Conservation (phyloP, 768 basidiomycete species). For the Xerocomus spinulosus region DNA sequence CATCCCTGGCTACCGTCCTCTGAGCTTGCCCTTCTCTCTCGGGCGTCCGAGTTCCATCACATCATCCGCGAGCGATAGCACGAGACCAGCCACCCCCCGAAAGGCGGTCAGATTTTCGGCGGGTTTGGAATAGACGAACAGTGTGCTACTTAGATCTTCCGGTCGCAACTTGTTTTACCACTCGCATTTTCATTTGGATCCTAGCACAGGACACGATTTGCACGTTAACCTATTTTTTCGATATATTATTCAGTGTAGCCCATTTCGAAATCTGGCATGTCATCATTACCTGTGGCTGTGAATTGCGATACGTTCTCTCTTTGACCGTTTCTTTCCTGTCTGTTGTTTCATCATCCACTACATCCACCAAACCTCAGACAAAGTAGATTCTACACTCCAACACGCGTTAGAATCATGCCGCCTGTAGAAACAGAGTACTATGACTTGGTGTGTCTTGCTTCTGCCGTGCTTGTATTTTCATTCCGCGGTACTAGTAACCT, state of each 20-base stretch:
- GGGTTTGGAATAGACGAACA: slow-evolving; percentile 30
- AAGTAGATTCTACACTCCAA: no score
- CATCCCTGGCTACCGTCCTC: slow-evolving; percentile 40
- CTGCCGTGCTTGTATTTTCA: background rate
- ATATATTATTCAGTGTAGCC: slow-evolving; percentile 33
- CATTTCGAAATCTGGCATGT: slow-evolving; percentile 16
- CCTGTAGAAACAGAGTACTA: slow-evolving; percentile 91
- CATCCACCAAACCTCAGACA: no score
- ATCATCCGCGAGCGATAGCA: slow-evolving; percentile 32
- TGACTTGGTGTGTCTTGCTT: slow-evolving; percentile 56
- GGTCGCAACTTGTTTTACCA: slow-evolving; percentile 14
- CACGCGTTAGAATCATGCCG: no score
- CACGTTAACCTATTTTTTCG: slow-evolving; percentile 22
- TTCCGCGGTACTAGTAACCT: background rate
- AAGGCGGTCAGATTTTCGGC: slow-evolving; percentile 64
- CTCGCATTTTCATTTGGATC: slow-evolving; percentile 21
- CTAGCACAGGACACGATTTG: slow-evolving; percentile 16
- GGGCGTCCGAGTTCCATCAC: slow-evolving; percentile 28
- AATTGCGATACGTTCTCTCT: background rate
- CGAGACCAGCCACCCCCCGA: slow-evolving; percentile 43
- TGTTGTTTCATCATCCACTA: slow-evolving; percentile 6
- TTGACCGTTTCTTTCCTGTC: background rate
- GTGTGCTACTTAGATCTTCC: slow-evolving; percentile 1
- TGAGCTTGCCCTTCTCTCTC: slow-evolving; percentile 34
- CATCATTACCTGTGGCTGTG: slow-evolving; percentile 29